phyloP scores from a whole-genome alignment of 2,329 filamentous ascomycete genomes.

The Trichoderma harzianum region DNA sequence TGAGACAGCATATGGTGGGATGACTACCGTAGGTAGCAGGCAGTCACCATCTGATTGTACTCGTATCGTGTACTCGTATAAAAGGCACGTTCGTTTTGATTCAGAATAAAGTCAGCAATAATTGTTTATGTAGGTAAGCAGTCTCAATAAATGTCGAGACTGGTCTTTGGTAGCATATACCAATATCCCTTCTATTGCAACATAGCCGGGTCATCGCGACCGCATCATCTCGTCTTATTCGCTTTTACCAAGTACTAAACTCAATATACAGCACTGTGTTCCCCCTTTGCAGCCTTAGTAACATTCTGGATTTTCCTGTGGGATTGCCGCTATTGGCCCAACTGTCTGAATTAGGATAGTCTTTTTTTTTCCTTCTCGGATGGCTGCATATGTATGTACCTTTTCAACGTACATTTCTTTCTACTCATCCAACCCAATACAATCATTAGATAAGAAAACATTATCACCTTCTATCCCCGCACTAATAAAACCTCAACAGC shows the following conservation, averaged over 20 bases:
- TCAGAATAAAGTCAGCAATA: neutral
- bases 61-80: neutral
- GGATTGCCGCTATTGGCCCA: conserved; percentile 1
- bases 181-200: neutral
- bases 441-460: neutral
- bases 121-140: neutral
- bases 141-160: neutral
- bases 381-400: neutral
- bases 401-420: neutral
- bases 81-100: neutral
- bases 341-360: neutral
- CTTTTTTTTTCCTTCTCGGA: neutral
- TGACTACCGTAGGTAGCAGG: neutral
- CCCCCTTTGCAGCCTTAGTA: neutral
- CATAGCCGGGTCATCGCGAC: neutral
- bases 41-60: neutral
- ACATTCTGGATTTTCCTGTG: neutral
- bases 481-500: neutral
- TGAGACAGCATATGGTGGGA: neutral
- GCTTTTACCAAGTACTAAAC: neutral
- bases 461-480: too few species aligned
- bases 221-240: neutral
- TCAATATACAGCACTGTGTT: neutral
- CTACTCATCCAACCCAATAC: neutral
- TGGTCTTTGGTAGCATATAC: too few species aligned